Evolutionary conservation across 2,329 filamentous ascomycete species (phyloP).

Genomic region (Knoxdaviesia proteae): DNA sequence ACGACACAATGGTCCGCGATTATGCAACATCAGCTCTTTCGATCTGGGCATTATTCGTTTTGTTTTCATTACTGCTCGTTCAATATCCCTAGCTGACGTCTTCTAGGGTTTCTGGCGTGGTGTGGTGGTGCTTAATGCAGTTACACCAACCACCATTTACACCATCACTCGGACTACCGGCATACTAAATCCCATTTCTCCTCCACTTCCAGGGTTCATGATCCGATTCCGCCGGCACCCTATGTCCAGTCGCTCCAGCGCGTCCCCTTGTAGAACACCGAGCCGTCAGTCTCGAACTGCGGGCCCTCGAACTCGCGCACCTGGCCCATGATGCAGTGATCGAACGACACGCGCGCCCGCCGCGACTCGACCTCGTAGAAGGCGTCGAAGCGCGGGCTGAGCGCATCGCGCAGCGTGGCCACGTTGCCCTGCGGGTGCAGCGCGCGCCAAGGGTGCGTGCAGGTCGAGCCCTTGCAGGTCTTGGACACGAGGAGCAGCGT

Average conservation of each 20-base stretch:
- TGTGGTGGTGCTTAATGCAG: no score
- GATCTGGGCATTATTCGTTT: no score
- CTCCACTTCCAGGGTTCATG: no score
- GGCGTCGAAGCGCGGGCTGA: slow-evolving; percentile 22
- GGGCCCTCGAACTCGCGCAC: slow-evolving; percentile 33
- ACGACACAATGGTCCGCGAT: no score
- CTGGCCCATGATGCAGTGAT: slow-evolving; percentile 33
- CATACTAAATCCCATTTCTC: no score
- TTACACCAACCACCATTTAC: no score
- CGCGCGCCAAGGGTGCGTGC: slow-evolving; percentile 30
- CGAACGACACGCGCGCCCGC: slow-evolving; percentile 22
- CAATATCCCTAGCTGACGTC: no score
- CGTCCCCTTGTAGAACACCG: slow-evolving; percentile 8
- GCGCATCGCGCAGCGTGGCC: slow-evolving; percentile 25
- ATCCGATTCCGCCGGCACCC: not conserved
- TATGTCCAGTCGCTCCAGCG: slow-evolving; percentile 11
- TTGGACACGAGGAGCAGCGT: slow-evolving; percentile 37
- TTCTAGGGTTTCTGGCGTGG: no score
- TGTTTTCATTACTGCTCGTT: no score
- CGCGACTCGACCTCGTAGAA: slow-evolving; percentile 25
- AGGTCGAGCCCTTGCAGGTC: slow-evolving; percentile 31
- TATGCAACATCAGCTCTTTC: no score
- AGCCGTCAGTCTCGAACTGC: slow-evolving; percentile 13
- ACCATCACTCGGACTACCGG: no score
- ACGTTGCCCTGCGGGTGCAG: slow-evolving; percentile 33